Base-by-base conservation (phyloP, 2,329 filamentous ascomycete genomes). In the Neofusicoccum kwambonambiense region DNA sequence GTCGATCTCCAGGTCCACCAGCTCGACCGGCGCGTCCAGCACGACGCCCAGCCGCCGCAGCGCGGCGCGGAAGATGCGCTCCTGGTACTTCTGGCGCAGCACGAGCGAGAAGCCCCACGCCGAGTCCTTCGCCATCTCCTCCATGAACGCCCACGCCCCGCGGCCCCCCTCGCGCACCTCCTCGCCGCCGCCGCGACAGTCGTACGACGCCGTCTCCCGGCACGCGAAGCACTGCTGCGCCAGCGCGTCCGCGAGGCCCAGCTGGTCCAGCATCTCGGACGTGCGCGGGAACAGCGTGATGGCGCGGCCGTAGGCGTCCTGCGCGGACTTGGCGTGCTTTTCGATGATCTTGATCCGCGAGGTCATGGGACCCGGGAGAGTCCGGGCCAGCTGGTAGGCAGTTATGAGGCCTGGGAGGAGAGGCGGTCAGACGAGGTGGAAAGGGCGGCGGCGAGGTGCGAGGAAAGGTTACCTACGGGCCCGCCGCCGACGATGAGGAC, bases 101-200 rank as follows among this genome's bases (percentile, higher is more conserved):
- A 85, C 83, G n/a, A 85, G 74, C 0, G 80, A 78, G 69, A 84
- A 86, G 66, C 83, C 79, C 73, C 81, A 85, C 31, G 75, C 74
- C 0, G 83, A 83, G 64, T 84, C 81, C 41, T 78, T 79, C 75
- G 27, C 27, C 27, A 85, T 84, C 41, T 81, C 76, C 68, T 84
- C 80, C 80, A 86, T 82, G 66, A 85, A 84, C 35, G 76, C 79
- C 82, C 82, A 84, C 35, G 76, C 79, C 82, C 82, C 84, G 1
- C 80, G 82, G 60, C 82, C 73, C 2, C 80, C 81, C 3, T 77
- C 68, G 17, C 27, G 27, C 27, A 80, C 74, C 66, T 81, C 78
- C 44, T 82, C 74, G 15, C 83, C 83, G 54, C 78, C 51, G 34
- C 67, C 70, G 4, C 27, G 27, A 7, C 27, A 31, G 57, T 84